These are phyloP conservation scores for Ceratorhiza oryzae-sativae DNA, from an alignment of 1,284 basidiomycete species.

Conservation along the genomic window DNA sequence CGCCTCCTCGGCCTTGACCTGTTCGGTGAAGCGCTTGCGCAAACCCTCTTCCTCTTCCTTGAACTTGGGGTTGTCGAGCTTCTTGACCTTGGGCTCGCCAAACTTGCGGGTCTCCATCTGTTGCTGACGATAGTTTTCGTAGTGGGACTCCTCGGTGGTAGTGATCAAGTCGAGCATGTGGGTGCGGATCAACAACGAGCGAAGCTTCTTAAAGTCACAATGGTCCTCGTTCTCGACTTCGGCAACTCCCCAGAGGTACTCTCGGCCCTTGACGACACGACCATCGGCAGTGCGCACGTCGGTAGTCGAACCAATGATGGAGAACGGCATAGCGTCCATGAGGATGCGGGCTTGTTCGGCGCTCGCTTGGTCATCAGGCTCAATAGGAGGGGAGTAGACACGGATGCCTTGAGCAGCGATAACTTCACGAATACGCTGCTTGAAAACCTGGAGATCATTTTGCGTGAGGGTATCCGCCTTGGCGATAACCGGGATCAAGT, in stretches of 20 bases:
- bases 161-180: constrained; percentile 99
- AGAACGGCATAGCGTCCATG: constrained; percentile 93
- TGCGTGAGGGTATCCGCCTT: constrained; percentile 98
- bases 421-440: constrained; percentile 92
- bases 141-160: constrained; percentile 95
- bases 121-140: constrained; percentile 96
- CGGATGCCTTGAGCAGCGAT: constrained; percentile 91
- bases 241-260: constrained; percentile 99
- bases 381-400: constrained; percentile 93
- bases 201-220: constrained; percentile 99
- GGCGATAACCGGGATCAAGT: constrained; percentile 96
- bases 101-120: constrained; percentile 99
- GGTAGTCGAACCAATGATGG: constrained; percentile 96
- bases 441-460: constrained; percentile 89
- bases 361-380: constrained; percentile 86
- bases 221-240: constrained; percentile 98
- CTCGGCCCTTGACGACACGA: constrained; percentile 92
- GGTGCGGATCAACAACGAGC: constrained; percentile 94
- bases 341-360: constrained; percentile 91
- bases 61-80: constrained; percentile 99
- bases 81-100: constrained; percentile 98
- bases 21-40: constrained; percentile 97
- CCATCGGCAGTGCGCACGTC: constrained; percentile 94
- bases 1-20: constrained; percentile 98
- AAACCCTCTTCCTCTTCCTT: constrained; percentile 98